Percentiles rank a stretch among this genome's conserved stretches.
Evolutionary conservation across 2,329 filamentous ascomycete genomes (phyloP).

Genomic region (Hymenoscyphus occultus): DNA sequence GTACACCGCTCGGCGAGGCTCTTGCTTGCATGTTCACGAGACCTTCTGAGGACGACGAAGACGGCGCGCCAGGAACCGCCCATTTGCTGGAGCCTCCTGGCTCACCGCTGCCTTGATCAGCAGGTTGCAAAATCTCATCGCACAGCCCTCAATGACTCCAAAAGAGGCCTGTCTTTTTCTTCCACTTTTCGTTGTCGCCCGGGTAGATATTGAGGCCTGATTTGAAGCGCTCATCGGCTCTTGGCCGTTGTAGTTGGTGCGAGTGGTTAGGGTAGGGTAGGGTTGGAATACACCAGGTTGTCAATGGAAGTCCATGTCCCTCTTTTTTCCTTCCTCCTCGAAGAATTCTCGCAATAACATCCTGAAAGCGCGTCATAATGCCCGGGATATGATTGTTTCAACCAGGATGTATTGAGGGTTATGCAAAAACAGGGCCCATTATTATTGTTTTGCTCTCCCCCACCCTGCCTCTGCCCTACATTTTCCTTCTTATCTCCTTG

Average conservation of each 20-base stretch:
- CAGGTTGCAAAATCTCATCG: background rate
- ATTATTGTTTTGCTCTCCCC: background rate
- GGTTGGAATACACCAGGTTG: background rate
- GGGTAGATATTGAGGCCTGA: background rate
- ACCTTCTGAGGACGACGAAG: background rate
- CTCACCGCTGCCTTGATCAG: slow-evolving; percentile 7
- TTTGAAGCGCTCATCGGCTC: background rate
- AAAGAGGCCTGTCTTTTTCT: background rate
- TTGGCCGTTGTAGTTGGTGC: background rate
- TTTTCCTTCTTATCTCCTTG: slow-evolving; percentile 1
- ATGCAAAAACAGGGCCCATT: background rate
- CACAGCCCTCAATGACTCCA: background rate
- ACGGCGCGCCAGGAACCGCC: background rate
- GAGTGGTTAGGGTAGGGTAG: background rate
- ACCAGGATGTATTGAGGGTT: background rate
- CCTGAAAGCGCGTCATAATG: slow-evolving; percentile 1
- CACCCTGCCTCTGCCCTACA: background rate
- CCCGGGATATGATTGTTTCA: background rate
- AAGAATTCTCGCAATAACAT: slow-evolving; percentile 1
- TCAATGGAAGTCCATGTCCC: background rate
- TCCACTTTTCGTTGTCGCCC: background rate
- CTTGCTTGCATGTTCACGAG: slow-evolving; percentile 6
- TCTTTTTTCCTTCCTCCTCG: background rate
- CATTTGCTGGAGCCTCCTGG: background rate
- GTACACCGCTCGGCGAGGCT: slow-evolving; percentile 5